Evolutionary conservation across 2,329 filamentous ascomycete species (phyloP).

Genomic region (Seiridium unicorne): DNA sequence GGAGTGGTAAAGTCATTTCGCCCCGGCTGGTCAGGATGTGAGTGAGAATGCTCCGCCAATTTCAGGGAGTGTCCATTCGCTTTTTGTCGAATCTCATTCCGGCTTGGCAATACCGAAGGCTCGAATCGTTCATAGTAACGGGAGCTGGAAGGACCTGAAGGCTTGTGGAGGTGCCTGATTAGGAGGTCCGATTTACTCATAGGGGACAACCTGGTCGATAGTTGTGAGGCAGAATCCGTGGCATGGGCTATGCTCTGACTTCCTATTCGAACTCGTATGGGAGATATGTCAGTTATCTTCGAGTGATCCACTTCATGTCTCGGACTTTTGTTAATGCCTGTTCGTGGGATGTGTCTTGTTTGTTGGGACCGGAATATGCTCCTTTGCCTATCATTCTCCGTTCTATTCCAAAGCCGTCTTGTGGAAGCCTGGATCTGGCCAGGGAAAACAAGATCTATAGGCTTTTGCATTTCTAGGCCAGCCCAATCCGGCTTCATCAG

Average conservation of each 20-base stretch:
- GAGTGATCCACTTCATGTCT: not conserved
- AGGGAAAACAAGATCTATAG: constrained; percentile 27
- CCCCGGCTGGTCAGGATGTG: not conserved
- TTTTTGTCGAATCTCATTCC: too few relatives aligned
- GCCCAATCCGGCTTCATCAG: constrained; percentile 32
- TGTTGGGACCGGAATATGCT: not conserved
- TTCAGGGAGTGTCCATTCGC: too few relatives aligned
- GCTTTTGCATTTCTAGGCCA: constrained; percentile 29
- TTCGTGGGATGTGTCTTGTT: not conserved
- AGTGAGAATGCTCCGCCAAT: too few relatives aligned
- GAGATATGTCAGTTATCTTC: not conserved
- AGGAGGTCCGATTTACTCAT: too few relatives aligned
- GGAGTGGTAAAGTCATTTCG: constrained; percentile 21
- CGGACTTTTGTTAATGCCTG: not conserved
- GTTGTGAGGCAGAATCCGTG: not conserved
- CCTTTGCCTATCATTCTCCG: constrained; percentile 9
- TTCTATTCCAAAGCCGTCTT: constrained; percentile 20
- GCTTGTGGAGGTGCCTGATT: too few relatives aligned
- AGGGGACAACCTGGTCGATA: too few relatives aligned
- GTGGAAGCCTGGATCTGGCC: constrained; percentile 16
- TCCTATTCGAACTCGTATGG: constrained; percentile 32
- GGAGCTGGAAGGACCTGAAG: too few relatives aligned
- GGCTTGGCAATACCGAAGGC: too few relatives aligned
- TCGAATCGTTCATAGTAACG: too few relatives aligned
- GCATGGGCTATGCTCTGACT: not conserved